phyloP scores from a whole-genome alignment of 2,329 filamentous ascomycete genomes.

The Claviceps spartinae region DNA sequence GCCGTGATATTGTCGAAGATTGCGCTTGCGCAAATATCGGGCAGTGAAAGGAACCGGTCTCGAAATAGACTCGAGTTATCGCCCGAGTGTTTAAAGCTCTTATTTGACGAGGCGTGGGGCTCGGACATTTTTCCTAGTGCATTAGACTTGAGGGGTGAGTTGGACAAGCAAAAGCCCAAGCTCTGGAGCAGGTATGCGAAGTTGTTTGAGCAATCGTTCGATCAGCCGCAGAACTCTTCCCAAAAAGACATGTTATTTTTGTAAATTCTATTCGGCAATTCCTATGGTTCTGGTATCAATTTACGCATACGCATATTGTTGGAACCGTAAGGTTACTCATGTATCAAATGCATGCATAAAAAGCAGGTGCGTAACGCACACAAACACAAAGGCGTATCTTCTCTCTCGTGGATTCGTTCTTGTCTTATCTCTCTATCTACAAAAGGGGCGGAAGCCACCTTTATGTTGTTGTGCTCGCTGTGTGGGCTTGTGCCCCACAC shows the following conservation, averaged over 20 bases:
- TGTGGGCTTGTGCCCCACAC: too few species aligned
- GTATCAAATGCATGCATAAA: too few species aligned
- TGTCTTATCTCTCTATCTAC: too few species aligned
- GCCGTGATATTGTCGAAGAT: constrained; percentile 17
- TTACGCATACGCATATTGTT: too few species aligned
- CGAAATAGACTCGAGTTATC: constrained; percentile 20
- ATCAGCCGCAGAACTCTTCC: not conserved
- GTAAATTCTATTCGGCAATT: not conserved
- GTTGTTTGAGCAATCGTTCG: constrained; percentile 10
- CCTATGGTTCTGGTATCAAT: not conserved
- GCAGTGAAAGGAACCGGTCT: constrained; percentile 14
- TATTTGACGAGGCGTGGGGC: constrained; percentile 24
- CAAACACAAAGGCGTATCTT: too few species aligned
- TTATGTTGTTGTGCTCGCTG: too few species aligned
- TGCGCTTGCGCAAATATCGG: constrained; percentile 15
- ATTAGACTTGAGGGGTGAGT: constrained; percentile 12
- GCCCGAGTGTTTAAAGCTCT: constrained; percentile 15
- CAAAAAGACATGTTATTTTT: not conserved
- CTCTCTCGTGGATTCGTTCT: too few species aligned
- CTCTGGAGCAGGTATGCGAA: constrained; percentile 17
- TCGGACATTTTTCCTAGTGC: constrained; percentile 15
- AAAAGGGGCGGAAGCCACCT: too few species aligned
- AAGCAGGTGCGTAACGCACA: too few species aligned
- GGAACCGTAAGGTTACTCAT: too few species aligned
- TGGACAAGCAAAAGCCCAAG: constrained; percentile 17